Conservation (phyloP, 192 early-diverging fungal genomes). For the Piromyces finnis region DNA sequence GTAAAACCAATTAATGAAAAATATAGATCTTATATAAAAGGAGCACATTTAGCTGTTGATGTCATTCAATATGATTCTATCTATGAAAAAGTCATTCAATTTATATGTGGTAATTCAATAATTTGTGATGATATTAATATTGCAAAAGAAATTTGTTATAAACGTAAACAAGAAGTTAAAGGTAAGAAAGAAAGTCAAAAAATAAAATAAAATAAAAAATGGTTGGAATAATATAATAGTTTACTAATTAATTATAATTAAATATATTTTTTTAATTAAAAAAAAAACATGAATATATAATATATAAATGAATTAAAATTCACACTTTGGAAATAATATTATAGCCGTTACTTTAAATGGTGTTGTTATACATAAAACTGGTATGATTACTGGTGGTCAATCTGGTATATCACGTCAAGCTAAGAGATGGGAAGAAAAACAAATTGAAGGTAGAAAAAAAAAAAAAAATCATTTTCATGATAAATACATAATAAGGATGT, state of each 20-base stretch:
- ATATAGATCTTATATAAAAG: conserved; percentile 54
- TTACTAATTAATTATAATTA: too few relatives aligned
- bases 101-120: conserved; percentile 79
- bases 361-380: conserved; percentile 85
- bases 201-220: too few relatives aligned
- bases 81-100: conserved; percentile 62
- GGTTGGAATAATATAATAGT: too few relatives aligned
- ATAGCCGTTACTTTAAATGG: conserved; percentile 83
- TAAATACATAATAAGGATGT: too few relatives aligned
- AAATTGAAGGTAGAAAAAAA: conserved; percentile 46
- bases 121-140: conserved; percentile 77
- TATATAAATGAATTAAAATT: too few relatives aligned
- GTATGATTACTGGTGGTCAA: conserved; percentile 72
- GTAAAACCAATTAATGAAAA: conserved; percentile 61
- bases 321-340: too few relatives aligned
- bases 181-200: conserved; percentile 12
- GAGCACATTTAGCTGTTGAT: conserved; percentile 84
- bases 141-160: conserved; percentile 74
- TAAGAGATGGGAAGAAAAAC: conserved; percentile 73
- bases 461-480: too few relatives aligned
- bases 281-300: too few relatives aligned
- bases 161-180: conserved; percentile 65
- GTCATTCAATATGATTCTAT: conserved; percentile 65
- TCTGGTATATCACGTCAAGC: conserved; percentile 7
- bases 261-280: too few relatives aligned